phyloP scores from a whole-genome alignment of 768 basidiomycete species.

The Boletus pseudopeckii region DNA sequence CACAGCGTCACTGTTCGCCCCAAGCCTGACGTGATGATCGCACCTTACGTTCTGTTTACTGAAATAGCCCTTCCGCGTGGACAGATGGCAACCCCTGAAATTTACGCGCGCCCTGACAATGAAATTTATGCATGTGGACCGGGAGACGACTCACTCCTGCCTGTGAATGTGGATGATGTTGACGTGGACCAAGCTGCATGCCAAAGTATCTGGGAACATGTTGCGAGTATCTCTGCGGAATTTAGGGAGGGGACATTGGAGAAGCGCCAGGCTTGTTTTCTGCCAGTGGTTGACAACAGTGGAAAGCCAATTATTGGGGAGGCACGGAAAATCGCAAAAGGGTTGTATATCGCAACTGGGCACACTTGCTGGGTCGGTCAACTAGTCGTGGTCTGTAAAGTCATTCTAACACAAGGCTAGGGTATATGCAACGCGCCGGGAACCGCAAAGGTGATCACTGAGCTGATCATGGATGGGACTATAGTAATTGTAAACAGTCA shows the following conservation, averaged over 20 bases:
- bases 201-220: constrained; percentile 51
- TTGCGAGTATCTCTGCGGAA: constrained; percentile 57
- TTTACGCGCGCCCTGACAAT: constrained; percentile 67
- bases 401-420: constrained; percentile 32
- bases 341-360: constrained; percentile 70
- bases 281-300: constrained; percentile 57
- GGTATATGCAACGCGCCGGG: constrained; percentile 84
- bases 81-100: constrained; percentile 52
- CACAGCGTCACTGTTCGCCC: constrained; percentile 70
- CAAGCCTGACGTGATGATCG: constrained; percentile 40
- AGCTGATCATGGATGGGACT: constrained; percentile 65
- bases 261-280: constrained; percentile 68
- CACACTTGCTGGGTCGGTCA: constrained; percentile 74
- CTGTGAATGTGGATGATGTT: constrained; percentile 70
- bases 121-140: constrained; percentile 79
- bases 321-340: constrained; percentile 50
- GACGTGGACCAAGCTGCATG: constrained; percentile 54
- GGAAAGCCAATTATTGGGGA: constrained; percentile 73
- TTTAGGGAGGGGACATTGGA: constrained; percentile 53
- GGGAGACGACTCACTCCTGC: constrained; percentile 69
- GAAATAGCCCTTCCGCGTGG: constrained; percentile 49
- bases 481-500: too few relatives aligned
- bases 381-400: neutral
- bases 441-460: constrained; percentile 69
- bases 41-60: constrained; percentile 82